phyloP scores from a whole-genome alignment of 805 yeast genomes.

The Metschnikowia picachoensis region DNA sequence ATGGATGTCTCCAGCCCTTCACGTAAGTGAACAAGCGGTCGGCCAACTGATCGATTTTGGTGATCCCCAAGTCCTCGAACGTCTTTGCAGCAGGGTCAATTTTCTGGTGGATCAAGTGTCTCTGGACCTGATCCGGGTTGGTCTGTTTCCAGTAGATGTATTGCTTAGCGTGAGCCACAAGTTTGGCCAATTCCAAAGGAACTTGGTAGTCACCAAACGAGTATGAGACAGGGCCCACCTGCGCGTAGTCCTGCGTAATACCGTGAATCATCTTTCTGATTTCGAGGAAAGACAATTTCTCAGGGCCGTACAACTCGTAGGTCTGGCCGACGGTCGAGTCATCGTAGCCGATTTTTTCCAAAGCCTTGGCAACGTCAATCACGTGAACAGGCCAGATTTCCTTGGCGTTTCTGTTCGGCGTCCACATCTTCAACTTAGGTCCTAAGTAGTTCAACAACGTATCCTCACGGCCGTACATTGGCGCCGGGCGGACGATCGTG shows the following conservation, averaged over 20 bases:
- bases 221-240: slow-evolving; percentile 43
- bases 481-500: slow-evolving; percentile 83
- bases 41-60: slow-evolving; percentile 40
- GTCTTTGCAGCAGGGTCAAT: slow-evolving; percentile 59
- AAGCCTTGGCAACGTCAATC: slow-evolving; percentile 70
- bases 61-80: slow-evolving; percentile 69
- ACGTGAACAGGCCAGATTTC: slow-evolving; percentile 70
- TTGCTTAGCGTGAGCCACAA: slow-evolving; percentile 43
- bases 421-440: slow-evolving; percentile 54
- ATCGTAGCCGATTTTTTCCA: slow-evolving; percentile 75
- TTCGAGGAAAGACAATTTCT: slow-evolving; percentile 55
- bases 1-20: slow-evolving; percentile 49
- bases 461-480: slow-evolving; percentile 74
- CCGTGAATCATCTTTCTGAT: slow-evolving; percentile 69
- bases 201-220: slow-evolving; percentile 39
- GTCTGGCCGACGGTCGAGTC: slow-evolving; percentile 76
- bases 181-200: slow-evolving; percentile 45
- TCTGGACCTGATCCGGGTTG: slow-evolving; percentile 71
- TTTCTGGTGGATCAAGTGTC: slow-evolving; percentile 65
- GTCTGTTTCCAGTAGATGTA: slow-evolving; percentile 44
- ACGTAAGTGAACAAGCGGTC: slow-evolving; percentile 43
- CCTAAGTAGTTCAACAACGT: slow-evolving; percentile 60
- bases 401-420: slow-evolving; percentile 63
- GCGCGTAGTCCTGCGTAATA: slow-evolving; percentile 48
- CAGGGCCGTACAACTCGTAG: slow-evolving; percentile 73